Base-by-base conservation (phyloP, 495 filamentous ascomycete species). In the Elaphomyces granulatus region DNA sequence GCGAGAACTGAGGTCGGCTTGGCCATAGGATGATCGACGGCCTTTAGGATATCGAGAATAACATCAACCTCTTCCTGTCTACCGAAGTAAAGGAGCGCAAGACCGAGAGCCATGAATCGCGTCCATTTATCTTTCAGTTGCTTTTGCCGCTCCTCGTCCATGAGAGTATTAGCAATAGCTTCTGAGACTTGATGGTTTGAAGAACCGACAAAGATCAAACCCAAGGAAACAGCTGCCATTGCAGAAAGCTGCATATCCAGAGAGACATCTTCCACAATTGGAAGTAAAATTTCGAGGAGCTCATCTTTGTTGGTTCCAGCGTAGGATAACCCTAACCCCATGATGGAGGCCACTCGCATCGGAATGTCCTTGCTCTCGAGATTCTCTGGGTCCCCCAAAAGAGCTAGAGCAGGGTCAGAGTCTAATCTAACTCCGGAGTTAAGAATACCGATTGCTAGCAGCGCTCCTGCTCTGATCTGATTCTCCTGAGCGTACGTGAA, bases 41-140 rank as follows among this genome's bases (percentile, higher is more conserved):
- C 90, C 63, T 95, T 96, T 20, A 99, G 70, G 0, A 88, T 92
- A 58, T 95, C 90, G 15, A 94, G 61, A 38, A 94, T 80, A 19
- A 94, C 87, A 53, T 99, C 90, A 12, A 94, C 90, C 57, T 96
- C 87, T 55, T 99, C 90, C 56, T 99, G 92, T 34, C 83, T 77
- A 28, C 92, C 92, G 45, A 96, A 94, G 68, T 81, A 99, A 19
- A 99, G 67, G 14, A 99, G 75, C 2, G 92, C 90, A 40, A 99
- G 68, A 43, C 92, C 90, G 45, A 99, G 76, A 10, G 83, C 83
- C 71, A 96, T 81, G 62, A 99, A 99, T 2, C 88, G 75, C 16
- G 85, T 85, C 90, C 90, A 99, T 60, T 96, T 99, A 56, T 94
- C 83, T 49, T 90, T 94, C 26, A 96, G 71, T 51, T 90, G 83